Evolutionary conservation across 2,329 filamentous ascomycete genomes (phyloP), one percentile per base, ranked within the genome.

Genomic region (Apiospora marii): DNA sequence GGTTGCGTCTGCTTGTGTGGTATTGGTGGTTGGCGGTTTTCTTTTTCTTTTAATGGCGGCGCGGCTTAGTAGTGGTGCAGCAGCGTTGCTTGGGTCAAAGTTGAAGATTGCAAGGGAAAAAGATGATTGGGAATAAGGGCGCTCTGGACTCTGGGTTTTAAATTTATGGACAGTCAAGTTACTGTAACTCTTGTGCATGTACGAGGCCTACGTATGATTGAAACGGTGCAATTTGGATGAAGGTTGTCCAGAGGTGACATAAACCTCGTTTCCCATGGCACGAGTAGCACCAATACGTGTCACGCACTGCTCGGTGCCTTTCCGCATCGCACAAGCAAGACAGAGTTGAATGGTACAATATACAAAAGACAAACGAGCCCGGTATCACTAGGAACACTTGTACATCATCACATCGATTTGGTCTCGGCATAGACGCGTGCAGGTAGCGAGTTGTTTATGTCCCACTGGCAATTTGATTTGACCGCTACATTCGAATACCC

Each of bases 201-300:
- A 5, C 34, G 34, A 41, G 19, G 10, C 30, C 58, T n/a, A 64
- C 19, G 34, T 41, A 19, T 64, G 58, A 64, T 64, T 8, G 10
- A n/a, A 64, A 41, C 58, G 34, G 34, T 41, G 58, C 58, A 41
- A 64, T 64, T 64, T 41, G 34, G 10, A 30, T 14, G 19, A 14
- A n/a, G 58, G 58, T 12, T 41, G 58, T 22, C 19, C 16, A 41
- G 58, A 41, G 34, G 58, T 64, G 58, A 64, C 58, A 64, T 64
- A 34, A 41, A 64, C 13, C 58, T 64, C 58, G 34, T 41, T 41
- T 64, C 34, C 19, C 30, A 64, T 34, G 34, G 58, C 34, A 41
- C 8, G 34, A 64, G 58, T 64, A 13, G 58, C 30, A 64, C 58
- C 58, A 41, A 14, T 41, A 64, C 58, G 58, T 64, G 34, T 64